Percentiles rank a stretch among this genome's conserved stretches.
These are phyloP conservation scores for Paramecium caudatum DNA, from an alignment of 73 alveolate genomes.

Conservation along the genomic window DNA sequence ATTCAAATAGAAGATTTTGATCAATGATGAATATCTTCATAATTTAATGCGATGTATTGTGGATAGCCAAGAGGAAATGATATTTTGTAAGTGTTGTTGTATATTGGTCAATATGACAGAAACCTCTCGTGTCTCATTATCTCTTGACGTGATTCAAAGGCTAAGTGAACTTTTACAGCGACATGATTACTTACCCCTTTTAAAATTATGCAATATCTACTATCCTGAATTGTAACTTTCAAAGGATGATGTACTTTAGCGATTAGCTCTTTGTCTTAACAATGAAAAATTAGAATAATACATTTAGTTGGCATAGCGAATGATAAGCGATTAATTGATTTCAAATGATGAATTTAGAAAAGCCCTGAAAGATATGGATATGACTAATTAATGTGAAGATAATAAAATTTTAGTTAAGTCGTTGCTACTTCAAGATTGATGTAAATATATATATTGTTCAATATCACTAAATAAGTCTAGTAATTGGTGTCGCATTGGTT, in stretches of 20 bases:
- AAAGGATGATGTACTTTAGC: not conserved
- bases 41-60: not conserved
- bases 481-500: conserved; percentile 37
- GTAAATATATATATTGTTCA: conserved; percentile 19
- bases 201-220: not conserved
- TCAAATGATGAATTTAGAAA: not conserved
- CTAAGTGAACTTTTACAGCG: not conserved
- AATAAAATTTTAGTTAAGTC: conserved; percentile 72
- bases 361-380: not conserved
- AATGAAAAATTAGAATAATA: not conserved
- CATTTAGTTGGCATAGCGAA: not conserved
- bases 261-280: not conserved
- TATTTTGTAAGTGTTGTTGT: too few relatives aligned
- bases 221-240: conserved; percentile 26
- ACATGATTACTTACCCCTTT: not conserved
- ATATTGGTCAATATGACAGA: too few relatives aligned
- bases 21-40: not conserved
- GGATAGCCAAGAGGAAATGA: not conserved
- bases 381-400: conserved; percentile 20
- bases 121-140: too few relatives aligned
- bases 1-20: not conserved
- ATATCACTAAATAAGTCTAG: conserved; percentile 10
- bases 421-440: conserved; percentile 72
- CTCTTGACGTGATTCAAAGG: not conserved
- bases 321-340: not conserved